These are phyloP conservation scores for Sclerotinia sclerotiorum DNA, from an alignment of 2,329 filamentous ascomycete species.

Conservation along the genomic window DNA sequence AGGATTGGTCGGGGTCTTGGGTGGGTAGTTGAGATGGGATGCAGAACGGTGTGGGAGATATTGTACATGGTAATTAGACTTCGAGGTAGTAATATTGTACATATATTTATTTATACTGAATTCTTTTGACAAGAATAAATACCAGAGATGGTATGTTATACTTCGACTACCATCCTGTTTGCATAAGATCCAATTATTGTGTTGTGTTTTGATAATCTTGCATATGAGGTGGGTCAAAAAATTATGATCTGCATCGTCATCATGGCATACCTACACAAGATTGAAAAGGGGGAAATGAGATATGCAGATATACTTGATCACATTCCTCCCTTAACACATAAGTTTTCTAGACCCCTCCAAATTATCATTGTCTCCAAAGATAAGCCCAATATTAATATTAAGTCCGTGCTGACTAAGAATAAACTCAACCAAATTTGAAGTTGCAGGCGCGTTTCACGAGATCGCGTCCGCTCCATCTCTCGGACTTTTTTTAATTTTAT, in stretches of 20 bases:
- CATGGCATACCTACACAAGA: neutral
- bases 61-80: neutral
- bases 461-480: constrained; percentile 12
- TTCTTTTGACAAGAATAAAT: neutral
- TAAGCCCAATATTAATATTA: neutral
- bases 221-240: neutral
- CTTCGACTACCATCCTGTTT: neutral
- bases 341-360: constrained; percentile 1
- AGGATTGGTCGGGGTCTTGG: neutral
- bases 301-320: constrained; percentile 9
- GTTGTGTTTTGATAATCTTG: neutral
- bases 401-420: constrained; percentile 6
- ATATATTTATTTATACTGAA: neutral
- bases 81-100: neutral
- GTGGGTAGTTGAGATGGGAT: neutral
- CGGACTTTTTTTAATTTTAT: constrained; percentile 21
- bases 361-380: neutral
- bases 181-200: neutral
- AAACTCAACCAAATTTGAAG: neutral
- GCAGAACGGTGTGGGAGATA: neutral
- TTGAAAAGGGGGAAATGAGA: constrained; percentile 8
- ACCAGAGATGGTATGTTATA: neutral
- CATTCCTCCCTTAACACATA: neutral
- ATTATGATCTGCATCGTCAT: constrained; percentile 13
- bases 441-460: constrained; percentile 1